Percentiles rank a stretch among this genome's conserved stretches.
These are phyloP conservation scores for Amaranthus hypochondriacus DNA, from an alignment of 148 eudicot genomes.

Conservation along the genomic window DNA sequence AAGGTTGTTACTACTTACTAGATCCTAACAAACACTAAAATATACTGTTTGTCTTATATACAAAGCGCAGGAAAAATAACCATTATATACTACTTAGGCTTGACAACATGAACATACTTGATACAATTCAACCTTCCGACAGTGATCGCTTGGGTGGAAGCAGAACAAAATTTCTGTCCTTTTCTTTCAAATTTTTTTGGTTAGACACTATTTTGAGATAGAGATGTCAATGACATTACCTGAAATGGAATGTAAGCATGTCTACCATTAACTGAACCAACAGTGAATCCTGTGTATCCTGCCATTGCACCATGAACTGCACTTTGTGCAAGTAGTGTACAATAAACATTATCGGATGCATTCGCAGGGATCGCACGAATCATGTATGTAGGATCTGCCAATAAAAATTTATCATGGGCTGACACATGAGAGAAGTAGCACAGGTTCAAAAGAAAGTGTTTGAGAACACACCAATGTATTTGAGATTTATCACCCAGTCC, in stretches of 20 bases:
- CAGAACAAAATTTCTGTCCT: too few relatives aligned
- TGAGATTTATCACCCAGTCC: constrained; percentile 37
- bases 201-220: background rate
- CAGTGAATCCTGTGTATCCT: constrained; percentile 45
- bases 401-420: background rate
- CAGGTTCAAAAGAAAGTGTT: background rate
- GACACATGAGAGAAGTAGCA: background rate
- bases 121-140: too few relatives aligned
- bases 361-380: constrained; percentile 39
- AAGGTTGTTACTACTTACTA: background rate
- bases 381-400: constrained; percentile 39
- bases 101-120: background rate
- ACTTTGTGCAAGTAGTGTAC: constrained; percentile 43
- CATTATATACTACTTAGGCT: background rate
- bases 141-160: too few relatives aligned
- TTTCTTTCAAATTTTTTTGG: too few relatives aligned
- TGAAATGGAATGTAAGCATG: constrained; percentile 42
- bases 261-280: constrained; percentile 37
- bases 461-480: constrained; percentile 42
- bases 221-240: constrained; percentile 7
- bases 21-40: background rate
- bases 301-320: constrained; percentile 49
- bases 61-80: background rate
- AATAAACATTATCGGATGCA: constrained; percentile 44
- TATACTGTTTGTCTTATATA: background rate